Percentiles rank a stretch among this genome's conserved stretches.
Evolutionary conservation across 2,329 filamentous ascomycete genomes (phyloP).

Genomic region (Aspergillus sp.): DNA sequence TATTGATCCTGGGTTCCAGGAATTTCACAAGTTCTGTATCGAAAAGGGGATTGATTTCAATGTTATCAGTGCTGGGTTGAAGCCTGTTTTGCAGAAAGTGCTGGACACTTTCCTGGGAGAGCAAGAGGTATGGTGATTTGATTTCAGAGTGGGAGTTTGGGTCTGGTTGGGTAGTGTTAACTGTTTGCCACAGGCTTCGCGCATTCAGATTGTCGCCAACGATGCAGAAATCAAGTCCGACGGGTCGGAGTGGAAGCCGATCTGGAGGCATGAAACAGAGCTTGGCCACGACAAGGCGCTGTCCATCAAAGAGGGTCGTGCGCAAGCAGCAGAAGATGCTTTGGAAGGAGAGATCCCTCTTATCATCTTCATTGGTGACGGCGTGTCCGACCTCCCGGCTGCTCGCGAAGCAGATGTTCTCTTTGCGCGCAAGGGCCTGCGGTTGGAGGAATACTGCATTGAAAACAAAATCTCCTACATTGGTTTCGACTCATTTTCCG

Average conservation of each 20-base stretch:
- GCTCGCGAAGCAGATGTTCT: slow-evolving; percentile 68
- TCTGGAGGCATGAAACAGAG: slow-evolving; percentile 67
- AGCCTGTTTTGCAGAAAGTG: slow-evolving; percentile 63
- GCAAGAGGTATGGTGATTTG: slow-evolving; percentile 42
- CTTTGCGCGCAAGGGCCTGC: slow-evolving; percentile 65
- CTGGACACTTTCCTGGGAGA: slow-evolving; percentile 67
- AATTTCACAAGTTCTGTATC: slow-evolving; percentile 66
- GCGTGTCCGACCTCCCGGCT: slow-evolving; percentile 67
- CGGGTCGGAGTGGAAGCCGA: slow-evolving; percentile 63
- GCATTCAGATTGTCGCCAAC: slow-evolving; percentile 69
- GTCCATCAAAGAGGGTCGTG: slow-evolving; percentile 64
- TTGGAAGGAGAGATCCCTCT: slow-evolving; percentile 65
- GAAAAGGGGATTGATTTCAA: slow-evolving; percentile 67
- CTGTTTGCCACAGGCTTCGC: slow-evolving; percentile 41
- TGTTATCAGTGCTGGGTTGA: slow-evolving; percentile 68
- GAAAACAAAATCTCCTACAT: slow-evolving; percentile 63
- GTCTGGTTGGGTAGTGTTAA: background rate
- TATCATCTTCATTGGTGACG: slow-evolving; percentile 70
- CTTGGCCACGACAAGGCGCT: slow-evolving; percentile 68
- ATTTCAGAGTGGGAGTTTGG: background rate
- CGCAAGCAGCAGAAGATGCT: slow-evolving; percentile 54
- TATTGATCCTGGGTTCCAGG: slow-evolving; percentile 64
- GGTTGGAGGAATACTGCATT: slow-evolving; percentile 66
- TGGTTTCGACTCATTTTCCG: slow-evolving; percentile 66
- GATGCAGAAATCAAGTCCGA: slow-evolving; percentile 62